These are phyloP conservation scores for Leccinum discolor DNA, from an alignment of 1,284 basidiomycete genomes.

Conservation along the genomic window DNA sequence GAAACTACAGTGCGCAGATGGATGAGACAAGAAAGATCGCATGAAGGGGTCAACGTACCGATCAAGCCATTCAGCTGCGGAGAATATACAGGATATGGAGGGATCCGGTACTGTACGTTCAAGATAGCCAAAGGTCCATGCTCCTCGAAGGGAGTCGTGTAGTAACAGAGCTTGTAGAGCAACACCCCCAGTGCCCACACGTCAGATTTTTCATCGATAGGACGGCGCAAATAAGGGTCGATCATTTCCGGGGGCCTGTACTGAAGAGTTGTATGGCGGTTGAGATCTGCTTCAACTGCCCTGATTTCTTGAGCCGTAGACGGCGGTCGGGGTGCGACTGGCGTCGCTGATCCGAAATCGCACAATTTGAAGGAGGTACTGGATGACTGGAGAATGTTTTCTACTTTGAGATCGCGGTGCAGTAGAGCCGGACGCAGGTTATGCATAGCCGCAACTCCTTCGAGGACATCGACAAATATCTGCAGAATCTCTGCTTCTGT, in stretches of 20 bases:
- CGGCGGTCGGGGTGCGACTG: conserved; percentile 70
- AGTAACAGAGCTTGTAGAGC: conserved; percentile 95
- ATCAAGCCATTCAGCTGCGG: conserved; percentile 85
- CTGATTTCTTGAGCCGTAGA: conserved; percentile 81
- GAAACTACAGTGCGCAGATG: conserved; percentile 51
- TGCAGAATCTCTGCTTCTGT: conserved; percentile 96
- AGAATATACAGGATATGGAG: conserved; percentile 93
- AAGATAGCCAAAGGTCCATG: conserved; percentile 96
- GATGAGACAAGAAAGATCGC: conserved; percentile 11
- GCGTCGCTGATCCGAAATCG: conserved; percentile 95
- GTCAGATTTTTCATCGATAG: conserved; percentile 93
- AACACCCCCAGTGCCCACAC: conserved; percentile 96
- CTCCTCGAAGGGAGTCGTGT: conserved; percentile 98
- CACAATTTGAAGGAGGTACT: conserved; percentile 90
- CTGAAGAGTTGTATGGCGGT: conserved; percentile 93
- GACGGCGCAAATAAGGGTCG: conserved; percentile 82
- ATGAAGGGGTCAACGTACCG: conserved; percentile 50
- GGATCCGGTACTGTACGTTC: conserved; percentile 95
- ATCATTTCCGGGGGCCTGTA: conserved; percentile 99
- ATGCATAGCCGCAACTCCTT: conserved; percentile 96
- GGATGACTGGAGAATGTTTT: conserved; percentile 91
- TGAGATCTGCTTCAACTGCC: conserved; percentile 88
- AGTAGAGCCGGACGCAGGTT: conserved; percentile 87
- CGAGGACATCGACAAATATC: conserved; percentile 96
- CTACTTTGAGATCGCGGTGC: conserved; percentile 98